These are phyloP conservation scores for Agaricus bisporus DNA, from an alignment of 768 basidiomycete species.

Conservation along the genomic window DNA sequence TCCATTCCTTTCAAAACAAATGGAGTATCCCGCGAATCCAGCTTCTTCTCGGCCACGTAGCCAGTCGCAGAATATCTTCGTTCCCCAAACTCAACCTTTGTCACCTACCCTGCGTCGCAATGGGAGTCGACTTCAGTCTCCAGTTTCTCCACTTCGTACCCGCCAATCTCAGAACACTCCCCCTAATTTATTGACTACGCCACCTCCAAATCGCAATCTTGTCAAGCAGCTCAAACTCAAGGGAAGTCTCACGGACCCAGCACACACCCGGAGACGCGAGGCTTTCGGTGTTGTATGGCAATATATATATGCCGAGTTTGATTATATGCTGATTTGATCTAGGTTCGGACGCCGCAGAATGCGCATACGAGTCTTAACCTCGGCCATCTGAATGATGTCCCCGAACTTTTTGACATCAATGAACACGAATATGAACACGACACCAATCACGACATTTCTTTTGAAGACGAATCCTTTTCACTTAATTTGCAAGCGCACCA, in stretches of 20 bases:
- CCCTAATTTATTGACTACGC: constrained; percentile 46
- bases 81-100: constrained; percentile 25
- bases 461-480: constrained; percentile 33
- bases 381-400: constrained; percentile 34
- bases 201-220: constrained; percentile 59
- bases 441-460: constrained; percentile 24
- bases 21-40: background rate
- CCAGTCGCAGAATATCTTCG: constrained; percentile 43
- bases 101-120: constrained; percentile 31
- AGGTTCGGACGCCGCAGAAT: constrained; percentile 28
- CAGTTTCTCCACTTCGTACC: constrained; percentile 27
- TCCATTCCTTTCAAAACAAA: constrained; percentile 40
- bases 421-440: constrained; percentile 54
- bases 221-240: constrained; percentile 54
- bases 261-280: constrained; percentile 42
- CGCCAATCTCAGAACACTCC: constrained; percentile 27
- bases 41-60: constrained; percentile 43
- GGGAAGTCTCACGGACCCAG: constrained; percentile 70
- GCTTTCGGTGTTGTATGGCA: constrained; percentile 33
- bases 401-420: constrained; percentile 69
- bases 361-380: constrained; percentile 26
- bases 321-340: constrained; percentile 6
- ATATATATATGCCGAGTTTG: constrained; percentile 15
- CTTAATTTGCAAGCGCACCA: constrained; percentile 25
- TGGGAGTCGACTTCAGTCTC: constrained; percentile 20